A percentile compares a stretch with the other conserved stretches of the same genome.
Evolutionary conservation across 805 yeast species (phyloP).

Genomic region (Candida nonsorbophila): DNA sequence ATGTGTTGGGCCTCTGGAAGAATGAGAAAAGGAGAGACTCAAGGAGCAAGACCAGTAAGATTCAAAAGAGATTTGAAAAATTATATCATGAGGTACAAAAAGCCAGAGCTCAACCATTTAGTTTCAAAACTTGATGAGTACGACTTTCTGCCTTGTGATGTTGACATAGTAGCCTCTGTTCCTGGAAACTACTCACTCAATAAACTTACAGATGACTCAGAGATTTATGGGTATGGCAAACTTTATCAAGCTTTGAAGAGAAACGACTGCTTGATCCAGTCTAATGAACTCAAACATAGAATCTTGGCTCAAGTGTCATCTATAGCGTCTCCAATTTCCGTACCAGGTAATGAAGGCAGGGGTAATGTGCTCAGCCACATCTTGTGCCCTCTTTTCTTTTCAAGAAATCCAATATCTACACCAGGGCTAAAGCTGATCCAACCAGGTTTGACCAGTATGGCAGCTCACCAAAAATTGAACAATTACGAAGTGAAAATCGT

Average conservation of each 20-base stretch:
- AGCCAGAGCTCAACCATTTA: slow-evolving; percentile 18
- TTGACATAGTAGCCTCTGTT: slow-evolving; percentile 51
- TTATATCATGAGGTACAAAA: slow-evolving; percentile 43
- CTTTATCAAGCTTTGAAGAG: slow-evolving; percentile 35
- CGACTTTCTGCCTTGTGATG: slow-evolving; percentile 45
- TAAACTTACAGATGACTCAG: slow-evolving; percentile 11
- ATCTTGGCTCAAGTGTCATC: slow-evolving; percentile 46
- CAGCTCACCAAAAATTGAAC: slow-evolving; percentile 15
- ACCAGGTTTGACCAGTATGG: slow-evolving; percentile 19
- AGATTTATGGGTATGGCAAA: slow-evolving; percentile 44
- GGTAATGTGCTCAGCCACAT: slow-evolving; percentile 44
- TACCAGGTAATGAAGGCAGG: slow-evolving; percentile 14
- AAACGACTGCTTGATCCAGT: slow-evolving; percentile 21
- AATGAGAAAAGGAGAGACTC: slow-evolving; percentile 11
- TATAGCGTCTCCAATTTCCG: slow-evolving; percentile 40
- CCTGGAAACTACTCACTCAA: slow-evolving; percentile 36
- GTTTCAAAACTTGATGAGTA: slow-evolving; percentile 21
- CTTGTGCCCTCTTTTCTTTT: slow-evolving; percentile 39
- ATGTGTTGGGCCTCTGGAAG: slow-evolving; percentile 61
- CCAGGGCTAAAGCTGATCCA: slow-evolving; percentile 16
- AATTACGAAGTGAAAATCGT: slow-evolving; percentile 32
- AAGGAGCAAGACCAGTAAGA: slow-evolving; percentile 6
- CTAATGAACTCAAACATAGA: slow-evolving; percentile 12
- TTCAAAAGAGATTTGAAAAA: slow-evolving; percentile 42
- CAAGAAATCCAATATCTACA: slow-evolving; percentile 15